Conservation (phyloP, 139 green algal species). For the Ettlia oleoabundans region DNA sequence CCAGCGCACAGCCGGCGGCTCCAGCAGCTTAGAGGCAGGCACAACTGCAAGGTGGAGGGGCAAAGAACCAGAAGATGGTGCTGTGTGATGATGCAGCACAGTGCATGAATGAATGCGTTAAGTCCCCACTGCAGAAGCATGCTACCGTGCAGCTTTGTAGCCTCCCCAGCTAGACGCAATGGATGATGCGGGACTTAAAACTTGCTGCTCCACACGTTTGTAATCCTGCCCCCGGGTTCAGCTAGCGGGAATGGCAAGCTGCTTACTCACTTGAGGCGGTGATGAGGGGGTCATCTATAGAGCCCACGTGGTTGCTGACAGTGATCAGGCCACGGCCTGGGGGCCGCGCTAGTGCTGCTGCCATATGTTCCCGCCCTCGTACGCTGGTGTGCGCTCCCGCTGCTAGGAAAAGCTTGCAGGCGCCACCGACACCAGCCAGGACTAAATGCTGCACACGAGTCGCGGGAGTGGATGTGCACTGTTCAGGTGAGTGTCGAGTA, state of each 20-base stretch:
- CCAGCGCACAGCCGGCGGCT: constrained; percentile 69
- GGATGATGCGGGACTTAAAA: too few species aligned
- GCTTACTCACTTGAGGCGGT: constrained; percentile 41
- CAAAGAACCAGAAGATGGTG: not conserved
- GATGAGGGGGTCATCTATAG: constrained; percentile 90
- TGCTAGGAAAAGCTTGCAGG: constrained; percentile 43
- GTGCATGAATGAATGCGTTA: not conserved
- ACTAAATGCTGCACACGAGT: constrained; percentile 36
- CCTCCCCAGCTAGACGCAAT: too few species aligned
- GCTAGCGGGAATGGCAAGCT: too few species aligned
- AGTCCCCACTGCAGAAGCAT: not conserved
- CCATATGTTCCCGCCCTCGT: constrained; percentile 54
- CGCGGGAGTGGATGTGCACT: not conserved
- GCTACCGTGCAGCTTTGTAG: too few species aligned
- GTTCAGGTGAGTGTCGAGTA: not conserved
- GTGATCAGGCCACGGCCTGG: constrained; percentile 76
- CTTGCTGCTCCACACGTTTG: too few species aligned
- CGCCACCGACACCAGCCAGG: constrained; percentile 29
- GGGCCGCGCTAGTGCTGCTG: constrained; percentile 54
- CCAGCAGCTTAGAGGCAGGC: constrained; percentile 55
- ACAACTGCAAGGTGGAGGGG: constrained; percentile 56
- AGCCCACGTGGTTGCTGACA: constrained; percentile 89
- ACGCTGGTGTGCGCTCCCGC: constrained; percentile 4
- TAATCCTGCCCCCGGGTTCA: too few species aligned
- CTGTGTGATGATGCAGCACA: not conserved